Evolutionary conservation across 1,284 basidiomycete genomes (phyloP).

Genomic region (Flammula alnicola): DNA sequence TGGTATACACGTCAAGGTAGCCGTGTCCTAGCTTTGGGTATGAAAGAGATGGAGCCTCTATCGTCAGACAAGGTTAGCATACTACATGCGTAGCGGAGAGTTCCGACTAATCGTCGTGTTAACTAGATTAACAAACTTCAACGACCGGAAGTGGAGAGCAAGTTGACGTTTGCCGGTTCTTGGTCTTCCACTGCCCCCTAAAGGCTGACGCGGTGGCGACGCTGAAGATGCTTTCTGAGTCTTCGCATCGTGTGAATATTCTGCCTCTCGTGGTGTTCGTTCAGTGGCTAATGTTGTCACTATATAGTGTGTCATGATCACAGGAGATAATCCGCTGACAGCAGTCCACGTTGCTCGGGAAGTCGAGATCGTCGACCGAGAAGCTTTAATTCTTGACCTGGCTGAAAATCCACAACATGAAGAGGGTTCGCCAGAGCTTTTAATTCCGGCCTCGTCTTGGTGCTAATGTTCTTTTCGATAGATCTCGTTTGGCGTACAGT

Average conservation of each 20-base stretch:
- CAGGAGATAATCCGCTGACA: conserved; percentile 95
- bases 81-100: neutral
- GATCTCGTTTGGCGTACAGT: conserved; percentile 94
- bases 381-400: conserved; percentile 88
- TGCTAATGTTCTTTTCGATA: conserved; percentile 29
- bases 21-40: conserved; percentile 87
- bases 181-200: conserved; percentile 96
- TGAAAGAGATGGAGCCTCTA: conserved; percentile 79
- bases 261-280: no score
- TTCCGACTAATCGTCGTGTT: neutral
- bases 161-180: conserved; percentile 84
- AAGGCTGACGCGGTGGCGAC: conserved; percentile 91
- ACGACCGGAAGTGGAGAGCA: conserved; percentile 79
- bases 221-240: conserved; percentile 91
- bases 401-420: conserved; percentile 79
- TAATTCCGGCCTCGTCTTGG: neutral
- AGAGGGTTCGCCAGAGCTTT: conserved; percentile 52
- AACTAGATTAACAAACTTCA: conserved; percentile 82
- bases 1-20: conserved; percentile 91
- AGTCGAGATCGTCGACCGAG: conserved; percentile 94
- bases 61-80: conserved; percentile 63
- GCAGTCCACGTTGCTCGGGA: conserved; percentile 93
- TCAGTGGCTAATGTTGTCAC: neutral
- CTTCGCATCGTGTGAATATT: conserved; percentile 90
- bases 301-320: conserved; percentile 92